Evolutionary conservation across 2,329 filamentous ascomycete species (phyloP).

Genomic region (Dothideomycetidae sp.): DNA sequence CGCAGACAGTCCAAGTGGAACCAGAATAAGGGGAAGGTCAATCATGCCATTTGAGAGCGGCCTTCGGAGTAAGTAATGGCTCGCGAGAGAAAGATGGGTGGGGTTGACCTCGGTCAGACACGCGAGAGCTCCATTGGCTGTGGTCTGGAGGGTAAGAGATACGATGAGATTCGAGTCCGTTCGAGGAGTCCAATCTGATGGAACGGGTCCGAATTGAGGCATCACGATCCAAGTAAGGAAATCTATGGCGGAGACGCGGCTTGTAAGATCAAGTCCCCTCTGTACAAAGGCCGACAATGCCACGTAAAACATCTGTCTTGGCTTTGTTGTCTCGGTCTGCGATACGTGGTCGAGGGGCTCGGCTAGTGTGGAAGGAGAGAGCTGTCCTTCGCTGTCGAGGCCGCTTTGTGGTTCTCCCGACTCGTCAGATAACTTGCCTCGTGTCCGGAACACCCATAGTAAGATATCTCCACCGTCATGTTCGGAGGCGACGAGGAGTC

Average conservation of each 20-base stretch:
- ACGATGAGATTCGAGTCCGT: neutral
- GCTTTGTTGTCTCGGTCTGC: neutral
- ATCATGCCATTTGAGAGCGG: neutral
- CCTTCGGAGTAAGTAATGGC: neutral
- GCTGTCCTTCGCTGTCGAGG: neutral
- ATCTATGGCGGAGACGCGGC: neutral
- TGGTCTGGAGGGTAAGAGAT: neutral
- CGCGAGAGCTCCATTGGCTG: neutral
- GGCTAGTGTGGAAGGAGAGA: neutral
- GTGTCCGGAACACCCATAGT: constrained; percentile 3
- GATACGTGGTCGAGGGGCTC: neutral
- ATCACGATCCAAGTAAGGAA: constrained; percentile 2
- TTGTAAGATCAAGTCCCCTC: neutral
- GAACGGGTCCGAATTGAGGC: no score
- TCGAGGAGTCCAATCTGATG: no score
- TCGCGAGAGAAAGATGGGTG: neutral
- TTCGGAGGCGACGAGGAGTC: neutral
- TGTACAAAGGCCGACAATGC: constrained; percentile 4
- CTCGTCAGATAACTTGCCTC: neutral
- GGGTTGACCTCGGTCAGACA: neutral
- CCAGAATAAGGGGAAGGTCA: neutral
- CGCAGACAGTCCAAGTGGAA: neutral
- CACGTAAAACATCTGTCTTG: neutral
- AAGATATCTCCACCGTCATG: neutral
- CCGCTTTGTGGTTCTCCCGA: neutral